Base-by-base conservation (phyloP, 768 basidiomycete genomes). In the Kondoa subrosea region DNA sequence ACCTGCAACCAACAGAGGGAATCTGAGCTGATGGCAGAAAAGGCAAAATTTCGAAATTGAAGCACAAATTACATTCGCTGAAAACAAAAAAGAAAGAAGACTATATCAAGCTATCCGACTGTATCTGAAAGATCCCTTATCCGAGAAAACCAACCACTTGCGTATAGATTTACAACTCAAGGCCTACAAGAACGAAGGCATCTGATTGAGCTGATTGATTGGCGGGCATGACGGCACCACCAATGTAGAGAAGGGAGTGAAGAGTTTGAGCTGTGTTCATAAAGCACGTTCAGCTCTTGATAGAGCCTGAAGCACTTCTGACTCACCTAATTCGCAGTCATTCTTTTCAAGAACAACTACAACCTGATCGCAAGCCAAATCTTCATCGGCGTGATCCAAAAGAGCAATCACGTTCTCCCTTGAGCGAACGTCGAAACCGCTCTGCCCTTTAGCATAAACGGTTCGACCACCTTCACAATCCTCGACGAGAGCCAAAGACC, bases 161-260 rank as follows among this genome's bases (percentile, higher is more conserved):
- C n/a, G n/a, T n/a, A n/a, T n/a, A n/a, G 1, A 57, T 34, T 68
- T 79, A 89, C 69, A 91, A 84, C 74, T 91, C 89, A 77, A 92
- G 79, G 56, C 90, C 90, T 66, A 92, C 87, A 59, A 91, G 84
- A 34, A 92, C 83, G 75, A 85, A 89, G 21, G 85, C 83, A 31
- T 70, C 31, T 25, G 86, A 81, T 74, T 88, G 83, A 67, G 86
- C 83, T 83, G 84, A 66, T 87, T 87, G 75, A 84, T 85, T 66
- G 34, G 69, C 68, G 3, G 88, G 87, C 64, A 92, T 85, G 65
- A 92, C 86, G 63, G 82, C 83, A 66, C 88, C 90, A 70, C 89
- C 89, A 65, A 91, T 87, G 77, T 92, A 92, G 87, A 92, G 88
- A 70, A 92, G 81, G 63, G 90, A 87, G 75, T 92, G 91, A 40